Percentiles rank a stretch among this genome's conserved stretches.
Conservation (phyloP, 1,284 basidiomycete genomes). For the Neolentinus lepideus region DNA sequence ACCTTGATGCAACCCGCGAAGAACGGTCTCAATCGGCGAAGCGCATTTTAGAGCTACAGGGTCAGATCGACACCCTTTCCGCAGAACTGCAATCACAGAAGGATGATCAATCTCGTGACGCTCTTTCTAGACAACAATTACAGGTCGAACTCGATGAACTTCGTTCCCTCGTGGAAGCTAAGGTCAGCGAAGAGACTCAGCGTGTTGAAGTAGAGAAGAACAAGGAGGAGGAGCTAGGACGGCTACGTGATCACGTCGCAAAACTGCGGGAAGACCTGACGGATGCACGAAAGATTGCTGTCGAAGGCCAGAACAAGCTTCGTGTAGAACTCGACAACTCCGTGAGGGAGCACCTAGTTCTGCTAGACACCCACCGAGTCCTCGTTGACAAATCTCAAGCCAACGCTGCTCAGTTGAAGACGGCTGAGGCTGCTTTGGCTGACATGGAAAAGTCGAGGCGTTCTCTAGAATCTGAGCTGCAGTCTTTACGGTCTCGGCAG, state of each 20-base stretch:
- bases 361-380: conserved; percentile 55
- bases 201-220: conserved; percentile 82
- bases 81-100: conserved; percentile 63
- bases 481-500: conserved; percentile 64
- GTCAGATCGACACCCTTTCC: conserved; percentile 61
- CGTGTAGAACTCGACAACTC: conserved; percentile 62
- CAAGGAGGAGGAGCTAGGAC: conserved; percentile 77
- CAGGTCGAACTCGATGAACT: conserved; percentile 86
- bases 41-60: conserved; percentile 60
- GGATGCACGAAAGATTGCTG: conserved; percentile 45
- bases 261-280: conserved; percentile 55
- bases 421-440: conserved; percentile 44
- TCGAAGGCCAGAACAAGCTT: conserved; percentile 62
- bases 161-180: conserved; percentile 74
- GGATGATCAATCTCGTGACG: conserved; percentile 50
- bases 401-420: conserved; percentile 44
- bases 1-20: conserved; percentile 44
- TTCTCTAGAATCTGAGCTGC: conserved; percentile 69
- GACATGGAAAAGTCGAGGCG: conserved; percentile 71
- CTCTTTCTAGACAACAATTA: conserved; percentile 49
- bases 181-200: conserved; percentile 81
- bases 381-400: conserved; percentile 52
- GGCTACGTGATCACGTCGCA: conserved; percentile 64
- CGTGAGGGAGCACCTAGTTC: conserved; percentile 45
- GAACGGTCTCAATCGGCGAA: conserved; percentile 50